These are phyloP conservation scores for Hypoxylon cercidicola DNA, from an alignment of 495 filamentous ascomycete genomes.

Conservation along the genomic window DNA sequence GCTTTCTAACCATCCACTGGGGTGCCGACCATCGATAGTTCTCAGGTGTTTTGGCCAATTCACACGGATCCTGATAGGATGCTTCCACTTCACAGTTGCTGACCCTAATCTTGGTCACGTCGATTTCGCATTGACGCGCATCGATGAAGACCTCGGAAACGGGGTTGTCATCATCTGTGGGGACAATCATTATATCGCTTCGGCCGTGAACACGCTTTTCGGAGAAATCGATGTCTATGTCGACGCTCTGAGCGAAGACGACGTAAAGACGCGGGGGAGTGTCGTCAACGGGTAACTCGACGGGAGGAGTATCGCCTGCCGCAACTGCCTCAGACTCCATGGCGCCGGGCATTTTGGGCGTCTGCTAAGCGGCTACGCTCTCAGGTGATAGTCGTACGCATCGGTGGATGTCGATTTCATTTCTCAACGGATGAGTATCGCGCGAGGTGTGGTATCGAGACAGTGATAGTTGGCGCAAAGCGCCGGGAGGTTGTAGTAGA, in stretches of 20 bases:
- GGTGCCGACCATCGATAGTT: constrained; percentile 64
- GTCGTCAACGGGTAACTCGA: constrained; percentile 47
- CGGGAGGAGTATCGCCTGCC: constrained; percentile 37
- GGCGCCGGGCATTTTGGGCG: constrained; percentile 44
- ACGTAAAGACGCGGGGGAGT: constrained; percentile 58
- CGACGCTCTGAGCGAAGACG: constrained; percentile 83
- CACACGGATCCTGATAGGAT: constrained; percentile 80
- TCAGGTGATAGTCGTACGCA: constrained; percentile 33
- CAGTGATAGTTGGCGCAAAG: constrained; percentile 4
- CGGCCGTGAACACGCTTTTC: constrained; percentile 78
- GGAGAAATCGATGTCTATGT: constrained; percentile 86
- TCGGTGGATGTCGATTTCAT: constrained; percentile 19
- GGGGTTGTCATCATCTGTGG: constrained; percentile 58
- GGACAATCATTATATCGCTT: constrained; percentile 81
- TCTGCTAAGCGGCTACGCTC: constrained; percentile 35
- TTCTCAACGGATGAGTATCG: background rate
- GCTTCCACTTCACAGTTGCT: constrained; percentile 69
- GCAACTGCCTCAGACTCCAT: constrained; percentile 38
- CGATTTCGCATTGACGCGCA: constrained; percentile 85
- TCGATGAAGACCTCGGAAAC: constrained; percentile 79
- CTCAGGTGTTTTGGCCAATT: constrained; percentile 69
- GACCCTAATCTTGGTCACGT: constrained; percentile 68
- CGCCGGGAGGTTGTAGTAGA: background rate
- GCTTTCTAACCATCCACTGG: constrained; percentile 79
- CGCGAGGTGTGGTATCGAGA: background rate